Percentiles rank a stretch among this genome's conserved stretches.
These are phyloP conservation scores for Ophiobolus disseminans DNA, from an alignment of 2,329 filamentous ascomycete genomes.

Conservation along the genomic window DNA sequence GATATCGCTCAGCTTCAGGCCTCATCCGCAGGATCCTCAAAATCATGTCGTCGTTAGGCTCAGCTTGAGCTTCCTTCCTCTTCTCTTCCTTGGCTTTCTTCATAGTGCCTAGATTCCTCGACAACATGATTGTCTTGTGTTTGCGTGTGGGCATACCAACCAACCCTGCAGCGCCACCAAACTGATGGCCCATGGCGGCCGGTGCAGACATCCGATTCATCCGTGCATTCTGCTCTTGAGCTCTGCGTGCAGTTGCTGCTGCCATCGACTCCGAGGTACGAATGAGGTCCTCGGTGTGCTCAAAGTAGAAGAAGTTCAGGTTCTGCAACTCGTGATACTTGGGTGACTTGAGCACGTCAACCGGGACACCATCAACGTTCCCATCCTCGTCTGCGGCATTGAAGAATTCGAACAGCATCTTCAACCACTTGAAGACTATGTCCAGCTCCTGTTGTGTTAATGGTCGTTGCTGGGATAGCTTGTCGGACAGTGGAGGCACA, in stretches of 20 bases:
- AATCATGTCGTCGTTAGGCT: slow-evolving; percentile 98
- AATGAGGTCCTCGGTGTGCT: slow-evolving; percentile 87
- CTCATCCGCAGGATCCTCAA: slow-evolving; percentile 93
- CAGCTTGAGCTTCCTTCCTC: slow-evolving; percentile 91
- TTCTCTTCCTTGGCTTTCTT: slow-evolving; percentile 95
- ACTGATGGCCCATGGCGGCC: slow-evolving; percentile 61
- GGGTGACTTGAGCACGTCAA: slow-evolving; percentile 91
- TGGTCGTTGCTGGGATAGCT: slow-evolving; percentile 83
- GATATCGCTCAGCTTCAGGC: slow-evolving; percentile 84
- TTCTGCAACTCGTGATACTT: slow-evolving; percentile 98
- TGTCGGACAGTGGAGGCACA: slow-evolving; percentile 93
- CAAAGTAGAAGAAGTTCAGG: slow-evolving; percentile 98
- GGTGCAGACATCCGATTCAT: slow-evolving; percentile 75
- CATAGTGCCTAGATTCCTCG: slow-evolving; percentile 94
- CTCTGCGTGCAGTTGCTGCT: slow-evolving; percentile 78
- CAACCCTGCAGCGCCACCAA: slow-evolving; percentile 61
- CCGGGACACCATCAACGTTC: slow-evolving; percentile 84
- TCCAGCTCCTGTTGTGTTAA: slow-evolving; percentile 89
- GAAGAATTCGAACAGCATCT: slow-evolving; percentile 92
- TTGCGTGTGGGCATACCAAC: slow-evolving; percentile 65
- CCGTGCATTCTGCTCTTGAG: slow-evolving; percentile 66
- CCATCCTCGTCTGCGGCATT: slow-evolving; percentile 87
- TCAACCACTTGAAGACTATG: slow-evolving; percentile 92
- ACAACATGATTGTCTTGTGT: slow-evolving; percentile 79
- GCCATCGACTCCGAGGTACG: slow-evolving; percentile 97